Evolutionary conservation across 306 rosid genomes (phyloP), one percentile per base, ranked within the genome.

Genomic region (Vigna reflexopilosa): DNA sequence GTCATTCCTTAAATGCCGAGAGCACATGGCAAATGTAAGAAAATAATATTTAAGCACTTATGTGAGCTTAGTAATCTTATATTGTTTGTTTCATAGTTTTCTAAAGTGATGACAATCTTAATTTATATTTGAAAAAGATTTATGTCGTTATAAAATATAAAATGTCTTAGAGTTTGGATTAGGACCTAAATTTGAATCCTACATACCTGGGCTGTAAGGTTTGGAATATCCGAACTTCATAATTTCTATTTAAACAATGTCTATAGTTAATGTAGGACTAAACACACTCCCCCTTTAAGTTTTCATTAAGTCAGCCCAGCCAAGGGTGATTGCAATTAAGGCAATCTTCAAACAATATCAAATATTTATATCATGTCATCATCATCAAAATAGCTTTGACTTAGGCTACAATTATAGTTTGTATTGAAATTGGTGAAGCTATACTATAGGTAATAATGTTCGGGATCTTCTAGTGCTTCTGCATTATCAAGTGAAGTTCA

Each of bases 1-100:
- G 98, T 63, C 92, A 63, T 94, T 83, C 84, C 84, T 52, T 50
- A 87, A 83, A 84, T 94, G 98, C 82, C 92, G 97, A 75, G 95
- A 84, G 56, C 86, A 92, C 80, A 83, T 94, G 92, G 15, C 87
- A 72, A 92, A 87, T 80, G 98, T 77, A 87, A 86, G 98, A 76
- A 54, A 52, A 77, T 68, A 68, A 61, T 32, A 32, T 57, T 71
- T n/a, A 45, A 49, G 59, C 32, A 36, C 50, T 57, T 76, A 26
- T 17, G 34, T 38, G 55, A 20, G 24, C 59, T 22, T 26, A 66
- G 42, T 26, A 67, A 40, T 67, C 70, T 38, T 56, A 51, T 36
- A 74, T 73, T 70, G 65, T 70, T 80, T 65, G 63, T 48, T 84
- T 59, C n/a, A 61, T 71, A 45, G 63, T 24, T 58, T 66, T 63